These are phyloP conservation scores for Paraurostyla sp. DNA, from an alignment of 73 alveolate species.

Conservation along the genomic window DNA sequence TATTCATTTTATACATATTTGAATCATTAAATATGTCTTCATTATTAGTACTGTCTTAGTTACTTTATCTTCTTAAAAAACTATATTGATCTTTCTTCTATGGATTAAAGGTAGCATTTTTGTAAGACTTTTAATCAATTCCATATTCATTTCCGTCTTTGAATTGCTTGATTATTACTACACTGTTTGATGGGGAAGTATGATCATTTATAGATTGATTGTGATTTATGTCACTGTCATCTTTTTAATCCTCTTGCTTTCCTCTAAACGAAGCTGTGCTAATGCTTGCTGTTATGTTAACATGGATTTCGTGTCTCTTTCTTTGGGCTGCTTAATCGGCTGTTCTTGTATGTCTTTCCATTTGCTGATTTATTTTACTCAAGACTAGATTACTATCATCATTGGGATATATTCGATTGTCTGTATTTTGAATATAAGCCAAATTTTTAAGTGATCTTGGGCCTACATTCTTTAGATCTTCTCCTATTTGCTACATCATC, in stretches of 20 bases:
- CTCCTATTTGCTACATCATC: background rate
- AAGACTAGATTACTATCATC: too few species aligned
- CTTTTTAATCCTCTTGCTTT: background rate
- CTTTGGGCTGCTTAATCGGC: background rate
- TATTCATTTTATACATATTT: background rate
- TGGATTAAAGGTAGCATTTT: background rate
- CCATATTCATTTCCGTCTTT: too few species aligned
- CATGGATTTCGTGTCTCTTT: slow-evolving; percentile 36
- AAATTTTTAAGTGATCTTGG: background rate
- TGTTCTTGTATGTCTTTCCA: too few species aligned
- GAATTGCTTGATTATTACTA: too few species aligned
- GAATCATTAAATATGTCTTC: background rate
- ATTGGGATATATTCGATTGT: too few species aligned
- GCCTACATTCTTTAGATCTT: background rate
- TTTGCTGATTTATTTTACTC: too few species aligned
- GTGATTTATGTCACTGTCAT: background rate
- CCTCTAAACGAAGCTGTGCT: slow-evolving; percentile 32
- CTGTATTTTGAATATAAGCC: background rate
- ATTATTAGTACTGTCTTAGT: background rate
- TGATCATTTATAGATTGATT: background rate
- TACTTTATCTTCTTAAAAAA: background rate
- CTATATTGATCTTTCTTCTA: background rate
- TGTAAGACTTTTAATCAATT: too few species aligned
- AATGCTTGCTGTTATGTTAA: slow-evolving; percentile 21
- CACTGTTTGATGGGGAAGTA: background rate